These are phyloP conservation scores for Obelidium mucronatum DNA, from an alignment of 192 early-diverging fungal species.

Conservation along the genomic window DNA sequence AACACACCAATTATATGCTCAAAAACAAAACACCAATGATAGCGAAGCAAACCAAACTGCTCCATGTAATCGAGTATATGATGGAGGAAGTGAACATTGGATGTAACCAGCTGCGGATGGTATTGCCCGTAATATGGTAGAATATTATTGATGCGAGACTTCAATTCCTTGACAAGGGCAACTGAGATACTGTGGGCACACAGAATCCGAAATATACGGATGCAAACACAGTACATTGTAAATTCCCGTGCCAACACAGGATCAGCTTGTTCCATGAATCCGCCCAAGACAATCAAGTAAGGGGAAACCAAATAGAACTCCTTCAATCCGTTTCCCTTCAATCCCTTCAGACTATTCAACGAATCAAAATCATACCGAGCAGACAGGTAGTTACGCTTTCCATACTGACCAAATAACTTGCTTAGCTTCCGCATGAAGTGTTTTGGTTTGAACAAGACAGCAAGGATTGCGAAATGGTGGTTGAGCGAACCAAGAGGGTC, in stretches of 20 bases:
- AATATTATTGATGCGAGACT: background rate
- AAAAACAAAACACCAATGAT: background rate
- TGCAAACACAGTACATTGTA: background rate
- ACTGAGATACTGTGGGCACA: background rate
- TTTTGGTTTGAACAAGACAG: background rate
- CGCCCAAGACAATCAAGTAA: background rate
- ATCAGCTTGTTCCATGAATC: background rate
- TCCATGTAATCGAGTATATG: background rate
- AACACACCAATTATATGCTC: background rate
- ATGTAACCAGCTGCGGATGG: background rate
- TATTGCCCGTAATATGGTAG: background rate
- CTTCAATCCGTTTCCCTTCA: background rate
- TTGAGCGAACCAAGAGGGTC: background rate
- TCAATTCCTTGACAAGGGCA: background rate
- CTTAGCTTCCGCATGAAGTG: background rate
- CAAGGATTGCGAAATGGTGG: background rate
- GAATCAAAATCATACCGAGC: background rate
- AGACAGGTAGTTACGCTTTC: background rate
- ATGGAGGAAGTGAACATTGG: background rate
- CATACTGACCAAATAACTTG: background rate
- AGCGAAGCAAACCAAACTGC: background rate
- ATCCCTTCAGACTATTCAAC: background rate
- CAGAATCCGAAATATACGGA: background rate
- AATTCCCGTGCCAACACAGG: background rate
- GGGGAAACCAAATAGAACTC: background rate